Evolutionary conservation across 306 rosid genomes (phyloP).

Genomic region (Casuarina glauca): DNA sequence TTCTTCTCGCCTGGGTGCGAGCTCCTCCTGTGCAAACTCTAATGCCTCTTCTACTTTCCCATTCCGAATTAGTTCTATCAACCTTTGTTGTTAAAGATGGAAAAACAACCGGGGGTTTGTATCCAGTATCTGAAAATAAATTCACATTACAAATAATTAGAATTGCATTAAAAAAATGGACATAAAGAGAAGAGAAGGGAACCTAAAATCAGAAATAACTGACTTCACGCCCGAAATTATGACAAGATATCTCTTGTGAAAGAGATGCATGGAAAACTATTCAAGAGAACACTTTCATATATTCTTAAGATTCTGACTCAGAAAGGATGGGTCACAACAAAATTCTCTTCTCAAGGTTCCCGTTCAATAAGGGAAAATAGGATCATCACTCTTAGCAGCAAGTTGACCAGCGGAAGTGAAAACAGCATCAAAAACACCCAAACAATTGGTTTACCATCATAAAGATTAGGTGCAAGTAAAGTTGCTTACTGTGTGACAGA

Average conservation of each 20-base stretch:
- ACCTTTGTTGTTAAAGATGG: conserved; percentile 90
- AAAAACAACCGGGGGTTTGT: conserved; percentile 92
- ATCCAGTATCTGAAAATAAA: conserved; percentile 79
- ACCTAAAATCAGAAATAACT: not conserved
- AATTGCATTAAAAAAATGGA: not conserved
- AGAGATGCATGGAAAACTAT: not conserved
- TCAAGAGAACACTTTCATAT: not conserved
- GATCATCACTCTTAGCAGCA: not conserved
- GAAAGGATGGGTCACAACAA: too few relatives aligned
- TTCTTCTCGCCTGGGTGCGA: conserved; percentile 98
- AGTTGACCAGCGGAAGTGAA: not conserved
- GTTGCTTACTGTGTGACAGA: not conserved
- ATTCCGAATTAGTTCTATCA: conserved; percentile 85
- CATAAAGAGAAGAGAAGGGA: not conserved
- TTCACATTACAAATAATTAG: conserved; percentile 10
- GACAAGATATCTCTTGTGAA: not conserved
- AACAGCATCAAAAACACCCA: not conserved
- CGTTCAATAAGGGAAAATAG: not conserved
- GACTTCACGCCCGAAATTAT: not conserved
- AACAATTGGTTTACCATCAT: not conserved
- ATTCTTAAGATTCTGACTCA: too few relatives aligned
- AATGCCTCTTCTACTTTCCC: conserved; percentile 94
- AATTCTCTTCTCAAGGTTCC: not conserved
- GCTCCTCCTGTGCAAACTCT: conserved; percentile 97
- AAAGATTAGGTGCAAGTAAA: not conserved